Evolutionary conservation across 108 stramenopile genomes (phyloP).

Genomic region (Skeletonema menzelii): DNA sequence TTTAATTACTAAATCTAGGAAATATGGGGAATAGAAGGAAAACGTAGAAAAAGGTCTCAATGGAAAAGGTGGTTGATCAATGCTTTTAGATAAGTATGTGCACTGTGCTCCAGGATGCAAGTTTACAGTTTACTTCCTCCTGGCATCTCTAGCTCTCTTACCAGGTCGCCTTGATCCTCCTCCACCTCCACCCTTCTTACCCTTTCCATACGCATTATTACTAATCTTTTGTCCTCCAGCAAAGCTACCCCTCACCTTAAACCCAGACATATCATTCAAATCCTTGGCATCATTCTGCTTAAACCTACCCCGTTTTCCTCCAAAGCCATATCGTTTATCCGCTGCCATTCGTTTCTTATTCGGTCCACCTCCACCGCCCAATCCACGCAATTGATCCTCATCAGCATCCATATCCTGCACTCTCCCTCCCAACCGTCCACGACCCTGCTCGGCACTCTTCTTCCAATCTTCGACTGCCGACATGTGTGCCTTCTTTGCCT

Average conservation of each 20-base stretch:
- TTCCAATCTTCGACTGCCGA: conserved; percentile 90
- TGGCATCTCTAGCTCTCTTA: conserved; percentile 84
- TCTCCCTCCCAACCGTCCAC: conserved; percentile 46
- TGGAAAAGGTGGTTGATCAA: no score
- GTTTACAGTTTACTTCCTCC: neutral
- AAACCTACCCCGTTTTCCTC: conserved; percentile 84
- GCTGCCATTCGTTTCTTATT: conserved; percentile 69
- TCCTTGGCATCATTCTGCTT: conserved; percentile 82
- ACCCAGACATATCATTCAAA: conserved; percentile 80
- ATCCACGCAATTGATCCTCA: conserved; percentile 40
- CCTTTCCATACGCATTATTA: conserved; percentile 9
- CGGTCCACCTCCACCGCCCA: conserved; percentile 40
- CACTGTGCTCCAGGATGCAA: no score
- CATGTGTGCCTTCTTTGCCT: conserved; percentile 84
- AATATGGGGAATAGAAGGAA: neutral
- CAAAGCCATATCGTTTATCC: conserved; percentile 79
- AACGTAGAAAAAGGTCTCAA: no score
- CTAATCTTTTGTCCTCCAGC: conserved; percentile 66
- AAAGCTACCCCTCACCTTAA: conserved; percentile 84
- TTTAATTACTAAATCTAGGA: neutral
- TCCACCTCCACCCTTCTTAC: conserved; percentile 29
- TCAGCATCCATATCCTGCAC: conserved; percentile 65
- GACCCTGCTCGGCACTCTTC: conserved; percentile 61
- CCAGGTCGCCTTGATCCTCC: conserved; percentile 61
- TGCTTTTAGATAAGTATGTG: no score